Percentiles rank a stretch among this genome's conserved stretches.
Evolutionary conservation across 2,329 filamentous ascomycete species (phyloP).

Genomic region (Thyridium curvatum): DNA sequence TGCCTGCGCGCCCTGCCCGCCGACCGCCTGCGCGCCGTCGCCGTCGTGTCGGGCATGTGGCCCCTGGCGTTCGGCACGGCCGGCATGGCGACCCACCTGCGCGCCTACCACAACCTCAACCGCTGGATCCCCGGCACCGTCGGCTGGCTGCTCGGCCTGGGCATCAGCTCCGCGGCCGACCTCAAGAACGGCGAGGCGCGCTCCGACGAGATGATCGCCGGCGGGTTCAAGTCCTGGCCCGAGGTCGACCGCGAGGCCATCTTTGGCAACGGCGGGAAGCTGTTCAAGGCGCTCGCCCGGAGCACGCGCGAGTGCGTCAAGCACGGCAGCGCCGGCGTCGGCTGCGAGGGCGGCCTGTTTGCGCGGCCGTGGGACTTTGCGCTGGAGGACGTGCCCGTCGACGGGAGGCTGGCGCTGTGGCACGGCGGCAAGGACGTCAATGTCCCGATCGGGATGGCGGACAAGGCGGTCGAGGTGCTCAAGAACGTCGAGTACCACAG

Average conservation of each 20-base stretch:
- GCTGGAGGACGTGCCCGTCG: constrained; percentile 4
- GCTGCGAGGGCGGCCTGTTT: constrained; percentile 7
- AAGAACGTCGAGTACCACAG: too few relatives aligned
- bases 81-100: constrained; percentile 8
- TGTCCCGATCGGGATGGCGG: constrained; percentile 1
- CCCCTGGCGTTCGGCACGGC: constrained; percentile 6
- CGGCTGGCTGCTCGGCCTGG: too few relatives aligned
- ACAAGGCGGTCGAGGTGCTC: too few relatives aligned
- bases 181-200: too few relatives aligned
- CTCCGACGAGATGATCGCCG: too few relatives aligned
- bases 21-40: neutral
- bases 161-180: too few relatives aligned
- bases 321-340: neutral
- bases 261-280: too few relatives aligned
- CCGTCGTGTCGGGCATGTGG: constrained; percentile 10
- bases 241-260: too few relatives aligned
- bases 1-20: neutral
- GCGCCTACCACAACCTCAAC: constrained; percentile 2
- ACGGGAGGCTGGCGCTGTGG: constrained; percentile 4
- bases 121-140: too few relatives aligned
- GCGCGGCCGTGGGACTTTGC: constrained; percentile 11
- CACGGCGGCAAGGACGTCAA: constrained; percentile 5
- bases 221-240: too few relatives aligned
- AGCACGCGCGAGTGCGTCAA: too few relatives aligned
- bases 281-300: too few relatives aligned